Evolutionary conservation across 2,329 filamentous ascomycete species (phyloP).

Genomic region (Fusarium oligoseptatum): DNA sequence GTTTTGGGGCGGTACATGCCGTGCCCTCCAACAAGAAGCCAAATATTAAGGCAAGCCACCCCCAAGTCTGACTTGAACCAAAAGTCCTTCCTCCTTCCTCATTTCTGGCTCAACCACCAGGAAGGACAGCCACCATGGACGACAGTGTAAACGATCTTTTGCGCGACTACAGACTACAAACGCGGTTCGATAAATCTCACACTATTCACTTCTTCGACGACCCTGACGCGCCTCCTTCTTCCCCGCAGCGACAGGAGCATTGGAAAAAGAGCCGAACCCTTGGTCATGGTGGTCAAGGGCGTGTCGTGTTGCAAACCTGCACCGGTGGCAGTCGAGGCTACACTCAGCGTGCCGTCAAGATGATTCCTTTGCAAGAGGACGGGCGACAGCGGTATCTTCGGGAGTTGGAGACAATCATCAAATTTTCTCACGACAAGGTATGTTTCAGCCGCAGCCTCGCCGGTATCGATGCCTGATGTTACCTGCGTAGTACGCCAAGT

Average conservation of each 20-base stretch:
- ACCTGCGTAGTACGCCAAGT: background rate
- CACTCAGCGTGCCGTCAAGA: background rate
- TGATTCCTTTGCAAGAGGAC: background rate
- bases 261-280: background rate
- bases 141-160: background rate
- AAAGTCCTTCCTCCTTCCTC: too few species aligned
- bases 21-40: too few species aligned
- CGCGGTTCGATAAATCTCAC: background rate
- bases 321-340: background rate
- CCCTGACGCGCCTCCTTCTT: background rate
- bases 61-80: too few species aligned
- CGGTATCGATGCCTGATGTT: too few species aligned
- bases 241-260: accelerated
- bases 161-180: background rate
- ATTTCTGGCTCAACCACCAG: too few species aligned
- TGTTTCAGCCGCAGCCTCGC: background rate
- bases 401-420: background rate
- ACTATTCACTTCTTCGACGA: background rate
- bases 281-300: background rate
- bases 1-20: too few species aligned
- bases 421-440: background rate
- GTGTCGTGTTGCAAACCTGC: background rate
- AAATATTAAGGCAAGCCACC: too few species aligned
- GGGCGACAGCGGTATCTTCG: background rate
- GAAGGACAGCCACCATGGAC: background rate